Evolutionary conservation across 2,329 filamentous ascomycete species (phyloP).

Genomic region (Blastomyces percursus): DNA sequence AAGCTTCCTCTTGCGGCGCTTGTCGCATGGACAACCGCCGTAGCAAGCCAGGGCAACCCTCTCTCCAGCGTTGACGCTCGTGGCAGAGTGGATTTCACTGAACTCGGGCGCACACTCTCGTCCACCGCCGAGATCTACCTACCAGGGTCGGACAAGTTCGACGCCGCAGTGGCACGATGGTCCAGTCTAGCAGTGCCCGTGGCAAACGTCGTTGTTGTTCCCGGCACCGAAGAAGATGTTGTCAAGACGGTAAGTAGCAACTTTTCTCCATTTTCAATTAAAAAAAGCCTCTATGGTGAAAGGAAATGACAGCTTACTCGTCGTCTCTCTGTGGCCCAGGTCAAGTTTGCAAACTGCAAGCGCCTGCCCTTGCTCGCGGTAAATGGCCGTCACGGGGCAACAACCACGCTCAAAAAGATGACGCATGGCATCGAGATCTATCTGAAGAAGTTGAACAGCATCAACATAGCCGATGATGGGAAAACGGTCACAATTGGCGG

Average conservation of each 20-base stretch:
- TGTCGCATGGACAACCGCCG: no score
- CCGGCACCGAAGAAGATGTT: conserved; percentile 41
- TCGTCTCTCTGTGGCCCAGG: conserved; percentile 22
- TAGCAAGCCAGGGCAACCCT: no score
- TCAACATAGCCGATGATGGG: conserved; percentile 35
- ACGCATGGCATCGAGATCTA: conserved; percentile 43
- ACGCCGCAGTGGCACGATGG: conserved; percentile 35
- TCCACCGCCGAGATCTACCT: conserved; percentile 32
- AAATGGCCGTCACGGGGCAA: conserved; percentile 43
- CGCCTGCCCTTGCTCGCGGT: conserved; percentile 43
- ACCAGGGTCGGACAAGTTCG: conserved; percentile 34
- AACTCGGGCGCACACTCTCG: conserved; percentile 25
- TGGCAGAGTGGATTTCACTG: neutral
- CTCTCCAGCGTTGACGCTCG: no score
- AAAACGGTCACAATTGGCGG: conserved; percentile 41
- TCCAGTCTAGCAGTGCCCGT: conserved; percentile 36
- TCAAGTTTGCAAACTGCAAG: conserved; percentile 40
- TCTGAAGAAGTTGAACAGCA: conserved; percentile 35
- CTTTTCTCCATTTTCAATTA: neutral
- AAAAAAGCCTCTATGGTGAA: neutral
- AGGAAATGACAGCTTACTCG: conserved; percentile 21
- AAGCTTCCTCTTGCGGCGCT: no score
- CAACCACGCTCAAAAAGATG: conserved; percentile 41
- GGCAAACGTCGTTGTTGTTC: conserved; percentile 39
- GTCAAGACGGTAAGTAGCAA: conserved; percentile 33